Base-by-base conservation (phyloP, 139 green algal genomes). In the Parachlorella kessleri region DNA sequence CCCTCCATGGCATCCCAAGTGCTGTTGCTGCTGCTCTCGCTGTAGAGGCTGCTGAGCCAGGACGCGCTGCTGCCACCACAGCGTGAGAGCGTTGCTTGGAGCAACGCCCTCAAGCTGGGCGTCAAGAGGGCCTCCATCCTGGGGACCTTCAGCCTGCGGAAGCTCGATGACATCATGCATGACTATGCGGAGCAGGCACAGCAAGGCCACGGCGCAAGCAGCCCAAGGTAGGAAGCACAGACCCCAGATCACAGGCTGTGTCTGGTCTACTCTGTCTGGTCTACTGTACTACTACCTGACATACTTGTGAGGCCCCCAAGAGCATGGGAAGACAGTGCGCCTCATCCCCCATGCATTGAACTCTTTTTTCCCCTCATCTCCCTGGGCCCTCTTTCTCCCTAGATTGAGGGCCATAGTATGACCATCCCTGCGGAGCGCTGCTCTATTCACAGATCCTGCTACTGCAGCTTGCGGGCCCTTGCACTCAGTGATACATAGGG, bases 51-150 rank as follows among this genome's bases (percentile, higher is more conserved):
- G 53, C 41, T 8, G 9, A 28, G 35, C 59, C 4, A 26, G 33
- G 53, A n/a, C n/a, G n/a, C n/a, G n/a, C n/a, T n/a, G n/a, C n/a
- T n/a, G n/a, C n/a, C n/a, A n/a, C n/a, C n/a, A n/a, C n/a, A n/a
- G n/a, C n/a, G n/a, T n/a, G n/a, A 67, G 35, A 42, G 63, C 1
- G 10, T 67, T 9, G 3, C 64, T 5, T 81, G 38, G 38, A 81
- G 75, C 68, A 66, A n/a, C 28, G 53, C 75, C 10, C 48, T 81
- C 37, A 55, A 55, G 35, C 75, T 81, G 75, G 64, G 75, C 3
- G 14, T 32, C 35, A 39, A n/a, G 0, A 59, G 48, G 10, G 18
- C 10, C 48, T 59, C 10, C 48, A 59, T 10, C 48, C 48, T 28
- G 48, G 48, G 48, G 48, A 59, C 48, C 18, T 59, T 10, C 48